These are phyloP conservation scores for Dujonia santamariae DNA, from an alignment of 1,139 yeast species.

Conservation along the genomic window DNA sequence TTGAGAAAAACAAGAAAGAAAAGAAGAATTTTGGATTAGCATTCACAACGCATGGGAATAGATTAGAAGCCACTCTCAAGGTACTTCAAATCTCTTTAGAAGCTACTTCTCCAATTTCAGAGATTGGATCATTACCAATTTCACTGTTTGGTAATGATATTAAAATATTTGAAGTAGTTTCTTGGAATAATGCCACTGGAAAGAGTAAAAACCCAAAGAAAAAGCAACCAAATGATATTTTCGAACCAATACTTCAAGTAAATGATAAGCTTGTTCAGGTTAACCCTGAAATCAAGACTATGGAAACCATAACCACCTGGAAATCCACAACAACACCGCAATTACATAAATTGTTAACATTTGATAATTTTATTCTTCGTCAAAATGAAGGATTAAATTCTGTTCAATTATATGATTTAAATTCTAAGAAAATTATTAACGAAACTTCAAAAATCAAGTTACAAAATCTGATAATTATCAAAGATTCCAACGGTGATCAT, in stretches of 20 bases:
- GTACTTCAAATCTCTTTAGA: slow-evolving; percentile 2
- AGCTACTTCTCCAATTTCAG: neutral
- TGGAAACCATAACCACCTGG: slow-evolving; percentile 2
- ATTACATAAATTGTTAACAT: slow-evolving; percentile 1
- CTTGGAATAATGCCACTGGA: slow-evolving; percentile 2
- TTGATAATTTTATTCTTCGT: neutral
- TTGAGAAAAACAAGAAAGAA: neutral
- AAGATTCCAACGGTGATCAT: neutral
- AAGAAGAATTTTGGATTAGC: slow-evolving; percentile 3
- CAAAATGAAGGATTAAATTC: neutral
- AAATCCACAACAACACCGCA: too few relatives aligned
- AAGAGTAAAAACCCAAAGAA: neutral
- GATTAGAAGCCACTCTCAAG: slow-evolving; percentile 1
- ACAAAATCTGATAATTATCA: slow-evolving; percentile 2
- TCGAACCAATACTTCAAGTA: slow-evolving; percentile 4
- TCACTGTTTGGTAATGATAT: slow-evolving; percentile 1
- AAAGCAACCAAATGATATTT: neutral
- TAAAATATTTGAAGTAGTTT: slow-evolving; percentile 5
- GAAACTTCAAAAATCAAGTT: neutral
- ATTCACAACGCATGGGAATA: slow-evolving; percentile 4
- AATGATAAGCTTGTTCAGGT: slow-evolving; percentile 3
- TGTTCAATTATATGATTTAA: slow-evolving; percentile 4
- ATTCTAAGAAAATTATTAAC: neutral
- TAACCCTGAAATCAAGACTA: slow-evolving; percentile 1
- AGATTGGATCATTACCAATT: neutral